Evolutionary conservation across 2,329 filamentous ascomycete species (phyloP), one percentile per base, ranked within the genome.

Genomic region (Atkinsonella hypoxylon): DNA sequence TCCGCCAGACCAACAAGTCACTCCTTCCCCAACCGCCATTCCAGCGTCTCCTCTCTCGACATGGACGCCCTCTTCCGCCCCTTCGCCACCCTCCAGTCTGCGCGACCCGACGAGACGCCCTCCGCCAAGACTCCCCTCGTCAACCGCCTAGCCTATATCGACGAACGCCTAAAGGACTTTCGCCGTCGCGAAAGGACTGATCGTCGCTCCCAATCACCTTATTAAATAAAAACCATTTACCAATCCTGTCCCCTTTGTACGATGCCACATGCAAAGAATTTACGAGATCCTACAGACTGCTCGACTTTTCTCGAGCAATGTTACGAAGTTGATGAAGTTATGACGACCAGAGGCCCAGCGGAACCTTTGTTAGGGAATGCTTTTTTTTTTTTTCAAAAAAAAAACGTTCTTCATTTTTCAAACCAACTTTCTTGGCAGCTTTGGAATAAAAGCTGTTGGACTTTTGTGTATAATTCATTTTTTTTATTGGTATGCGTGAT

Each of bases 21-120:
- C 58, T 82, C 79, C 44, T 80, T 82, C 54, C 80, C 81, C n/a
- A 78, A 76, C 52, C 73, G 80, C 40, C 62, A 76, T 31, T 73
- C 71, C 32, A 72, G 74, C 55, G 69, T 71, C 2, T 64, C 67
- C 12, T 68, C 66, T 40, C 66, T 78, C 34, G 71, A 75, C 45
- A 57, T 72, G 47, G 67, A 69, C 18, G 62, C 69, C 48, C 63
- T 73, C 51, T 69, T 72, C 4, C 70, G 74, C 30, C 76, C 76
- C 2, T 82, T 79, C 61, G 74, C 78, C 11, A 83, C 79, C 0
- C 67, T 81, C 36, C 77, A 81, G 34, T 36, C 34, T 10, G 39
- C 15, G n/a, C 10, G 5, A 12, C 10, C 32, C 12, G 20, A 18
- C 9, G 20, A n/a, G 9, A 26, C 58, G 39, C 51, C 63, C 5